These are phyloP conservation scores for Vaccinium macrocarpon DNA, from an alignment of 148 eudicot species.

Conservation along the genomic window DNA sequence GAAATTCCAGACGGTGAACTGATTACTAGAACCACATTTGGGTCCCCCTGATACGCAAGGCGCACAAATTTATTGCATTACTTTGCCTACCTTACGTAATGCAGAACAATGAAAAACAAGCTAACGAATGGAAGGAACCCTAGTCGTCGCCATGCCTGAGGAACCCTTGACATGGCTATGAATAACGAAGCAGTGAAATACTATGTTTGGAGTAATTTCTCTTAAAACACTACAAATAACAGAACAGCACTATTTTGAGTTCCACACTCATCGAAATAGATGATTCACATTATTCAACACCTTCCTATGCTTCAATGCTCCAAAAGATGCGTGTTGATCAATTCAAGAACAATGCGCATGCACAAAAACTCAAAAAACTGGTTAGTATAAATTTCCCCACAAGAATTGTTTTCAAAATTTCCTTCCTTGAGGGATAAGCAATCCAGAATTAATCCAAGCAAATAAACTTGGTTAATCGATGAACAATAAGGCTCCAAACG, in stretches of 20 bases:
- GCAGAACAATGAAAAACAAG: no score
- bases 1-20: neutral
- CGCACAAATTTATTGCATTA: neutral
- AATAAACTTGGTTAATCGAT: neutral
- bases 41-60: neutral
- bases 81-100: no score
- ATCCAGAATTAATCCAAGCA: neutral
- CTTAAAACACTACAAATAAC: neutral
- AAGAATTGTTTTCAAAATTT: neutral
- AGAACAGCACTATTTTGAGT: neutral
- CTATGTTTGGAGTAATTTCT: neutral
- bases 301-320: neutral
- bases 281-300: neutral
- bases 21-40: neutral
- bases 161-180: no score
- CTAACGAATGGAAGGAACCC: no score
- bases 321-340: neutral
- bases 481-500: neutral
- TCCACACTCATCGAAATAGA: neutral
- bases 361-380: no score
- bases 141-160: no score
- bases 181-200: neutral
- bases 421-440: slow-evolving; percentile 1
- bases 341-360: neutral
- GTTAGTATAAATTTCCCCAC: no score